Base-by-base conservation (phyloP, 768 basidiomycete genomes). In the Hirschioporus abietinus region DNA sequence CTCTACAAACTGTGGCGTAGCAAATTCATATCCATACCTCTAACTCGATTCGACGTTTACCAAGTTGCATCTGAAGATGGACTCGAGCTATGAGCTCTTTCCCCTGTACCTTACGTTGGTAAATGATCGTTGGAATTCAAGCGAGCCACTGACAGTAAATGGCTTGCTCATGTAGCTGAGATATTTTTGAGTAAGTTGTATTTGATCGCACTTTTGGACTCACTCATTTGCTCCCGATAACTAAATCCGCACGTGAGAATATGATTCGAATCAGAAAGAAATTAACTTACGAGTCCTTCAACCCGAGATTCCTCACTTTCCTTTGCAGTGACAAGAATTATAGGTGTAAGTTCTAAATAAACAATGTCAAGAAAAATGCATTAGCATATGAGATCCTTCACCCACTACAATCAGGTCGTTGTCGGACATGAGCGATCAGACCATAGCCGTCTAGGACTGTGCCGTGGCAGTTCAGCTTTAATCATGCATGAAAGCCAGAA, bases 41-140 rank as follows among this genome's bases (percentile, higher is more conserved):
- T 60, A 70, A 63, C 57, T 73, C 72, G 5, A 63, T 58, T 64
- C 67, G 69, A 12, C 73, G 72, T 63, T 80, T 80, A 20, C 79
- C 79, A 8, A 80, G 69, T 57, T 79, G 78, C 64, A 79, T 72
- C 60, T 80, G 79, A 18, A 81, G 71, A 63, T 79, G 75, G 6
- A 74, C 76, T 20, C 79, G 72, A 7, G 79, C 79, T 34, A 81
- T 65, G 10, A 81, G 69, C 66, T 80, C 79, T 60, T 74, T 73
- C 1, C 76, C 71, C 57, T 73, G 18, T 1, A 52, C 3, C 12
- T 24, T 25, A 23, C 23, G 30, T 61, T 15, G 20, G 23, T 24
- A 24, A 12, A 18, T 3, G 9, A 18, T 18, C 3, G 20, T 61
- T 61, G 5, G 9, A 7, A 23, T 2, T 15, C 15, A 61, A 18